Evolutionary conservation across 2,329 filamentous ascomycete species (phyloP).

Genomic region (Trichoderma koningii): DNA sequence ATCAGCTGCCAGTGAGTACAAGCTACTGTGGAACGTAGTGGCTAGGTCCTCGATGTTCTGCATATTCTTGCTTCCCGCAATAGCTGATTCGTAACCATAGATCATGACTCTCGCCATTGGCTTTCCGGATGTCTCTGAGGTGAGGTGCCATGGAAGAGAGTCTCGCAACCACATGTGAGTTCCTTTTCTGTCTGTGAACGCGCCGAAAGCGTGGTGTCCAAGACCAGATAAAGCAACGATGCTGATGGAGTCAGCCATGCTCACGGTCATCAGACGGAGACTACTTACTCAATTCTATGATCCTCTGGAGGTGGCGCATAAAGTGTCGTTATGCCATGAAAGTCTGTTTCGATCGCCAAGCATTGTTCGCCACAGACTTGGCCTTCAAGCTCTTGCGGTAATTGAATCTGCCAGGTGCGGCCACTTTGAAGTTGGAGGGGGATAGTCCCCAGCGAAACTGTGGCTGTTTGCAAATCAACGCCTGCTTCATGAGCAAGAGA

Average conservation of each 20-base stretch:
- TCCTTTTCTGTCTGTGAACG: background rate
- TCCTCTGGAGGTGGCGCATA: background rate
- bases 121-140: background rate
- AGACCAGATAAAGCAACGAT: background rate
- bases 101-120: background rate
- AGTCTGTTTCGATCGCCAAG: background rate
- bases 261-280: no score
- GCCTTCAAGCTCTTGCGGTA: background rate
- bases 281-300: conserved; percentile 9
- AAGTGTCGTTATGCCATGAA: background rate
- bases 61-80: background rate
- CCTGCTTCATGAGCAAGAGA: background rate
- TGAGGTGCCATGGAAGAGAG: background rate
- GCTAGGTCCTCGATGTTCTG: background rate
- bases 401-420: background rate
- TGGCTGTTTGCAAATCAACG: background rate
- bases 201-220: background rate
- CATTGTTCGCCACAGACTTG: conserved; percentile 16
- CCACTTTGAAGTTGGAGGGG: conserved; percentile 13
- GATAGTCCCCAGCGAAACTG: background rate
- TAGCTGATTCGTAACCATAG: background rate
- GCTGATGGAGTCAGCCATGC: background rate
- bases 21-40: background rate
- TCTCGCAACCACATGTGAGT: conserved; percentile 12
- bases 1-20: background rate